Base-by-base conservation (phyloP, 1,284 basidiomycete genomes). In the Pseudozyma tsukubaensis region DNA sequence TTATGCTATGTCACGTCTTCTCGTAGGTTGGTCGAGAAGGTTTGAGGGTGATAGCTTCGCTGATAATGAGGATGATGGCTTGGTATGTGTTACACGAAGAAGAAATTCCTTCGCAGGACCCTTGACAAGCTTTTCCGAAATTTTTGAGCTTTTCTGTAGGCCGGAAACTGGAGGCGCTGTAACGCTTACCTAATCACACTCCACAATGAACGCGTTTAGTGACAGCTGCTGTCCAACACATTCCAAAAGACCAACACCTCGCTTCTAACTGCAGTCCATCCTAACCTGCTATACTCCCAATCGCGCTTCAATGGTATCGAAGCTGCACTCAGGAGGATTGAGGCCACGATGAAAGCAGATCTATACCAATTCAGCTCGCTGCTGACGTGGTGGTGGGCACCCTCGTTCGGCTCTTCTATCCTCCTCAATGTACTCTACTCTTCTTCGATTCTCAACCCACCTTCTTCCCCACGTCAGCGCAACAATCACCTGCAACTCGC, bases 341-440 rank as follows among this genome's bases (percentile, higher is more conserved):
- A 8, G 36, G 18, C 18, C 11, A 39, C 18, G 39, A 72, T 72
- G 70, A 63, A 57, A 37, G 39, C 53, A 13, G 64, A 67, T 19
- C 24, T 72, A 18, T 50, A 50, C 24, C 56, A 67, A 18, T 47
- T 60, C 49, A 54, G 51, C 24, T 72, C 70, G 18, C 56, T 72
- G 11, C 44, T 76, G 19, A 68, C 59, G 5, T 76, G 70, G 70
- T 72, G 66, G 59, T 69, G 71, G 59, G 37, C 67, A 34, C 74
- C 74, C 18, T 58, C 70, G 10, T n/a, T 76, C 45, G 59, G 66
- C 35, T 70, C 74, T 0, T 47, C 42, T 11, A 14, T 70, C 16
- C 44, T 72, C 10, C 58, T 76, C 35, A 50, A 50, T 34, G n/a
- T 45, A 2, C 21, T 40, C 50, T 73, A 72, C 60, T 67, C 63